Percentiles rank a stretch among this genome's conserved stretches.
Evolutionary conservation across 140 eudicot genomes (phyloP).

Genomic region (Stevia rebaudiana): DNA sequence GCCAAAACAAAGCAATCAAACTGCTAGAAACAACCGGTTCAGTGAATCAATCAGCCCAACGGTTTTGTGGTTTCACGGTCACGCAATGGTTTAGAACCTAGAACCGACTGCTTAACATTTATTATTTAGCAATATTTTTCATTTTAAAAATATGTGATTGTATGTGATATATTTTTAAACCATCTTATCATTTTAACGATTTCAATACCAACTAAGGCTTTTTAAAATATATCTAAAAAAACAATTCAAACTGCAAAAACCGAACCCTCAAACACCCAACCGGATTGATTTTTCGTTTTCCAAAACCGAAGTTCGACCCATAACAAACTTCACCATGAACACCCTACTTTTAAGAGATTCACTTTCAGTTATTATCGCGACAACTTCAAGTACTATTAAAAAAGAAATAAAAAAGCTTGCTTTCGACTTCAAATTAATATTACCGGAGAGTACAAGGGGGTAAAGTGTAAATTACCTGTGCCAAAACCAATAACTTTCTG

Average conservation of each 20-base stretch:
- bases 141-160: no score
- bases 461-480: slow-evolving; percentile 52
- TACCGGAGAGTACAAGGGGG: slow-evolving; percentile 4
- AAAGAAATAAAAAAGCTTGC: neutral
- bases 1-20: neutral
- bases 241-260: neutral
- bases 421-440: neutral
- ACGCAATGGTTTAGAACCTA: neutral
- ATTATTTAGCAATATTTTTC: neutral
- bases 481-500: slow-evolving; percentile 89
- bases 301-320: no score
- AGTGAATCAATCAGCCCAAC: no score
- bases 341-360: slow-evolving; percentile 10
- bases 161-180: neutral
- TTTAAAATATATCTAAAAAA: neutral
- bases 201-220: neutral
- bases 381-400: no score
- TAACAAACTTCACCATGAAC: no score
- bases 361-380: neutral
- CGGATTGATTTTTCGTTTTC: neutral
- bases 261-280: no score
- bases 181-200: neutral
- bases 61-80: neutral
- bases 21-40: no score
- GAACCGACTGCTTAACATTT: neutral